A percentile compares a stretch with the other conserved stretches of the same genome.
Conservation (phyloP, 176 grass and related monocot species). For the Oryza officinalis region DNA sequence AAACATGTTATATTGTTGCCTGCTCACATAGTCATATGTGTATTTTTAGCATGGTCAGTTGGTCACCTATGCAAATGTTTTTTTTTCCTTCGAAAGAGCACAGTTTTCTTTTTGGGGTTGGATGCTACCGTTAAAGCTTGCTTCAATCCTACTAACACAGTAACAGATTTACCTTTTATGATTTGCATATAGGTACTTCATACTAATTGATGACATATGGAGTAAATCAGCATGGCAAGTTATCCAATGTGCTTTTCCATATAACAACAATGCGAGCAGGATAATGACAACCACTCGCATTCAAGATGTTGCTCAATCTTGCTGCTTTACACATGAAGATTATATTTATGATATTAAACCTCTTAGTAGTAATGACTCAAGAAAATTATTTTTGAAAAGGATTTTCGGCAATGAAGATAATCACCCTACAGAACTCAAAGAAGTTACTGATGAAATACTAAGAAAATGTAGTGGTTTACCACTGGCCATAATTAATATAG, state of each 20-base stretch:
- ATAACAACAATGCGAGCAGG: slow-evolving; percentile 20
- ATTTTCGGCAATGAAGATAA: not conserved
- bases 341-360: slow-evolving; percentile 29
- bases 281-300: slow-evolving; percentile 46
- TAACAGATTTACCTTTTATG: not conserved
- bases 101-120: too few relatives aligned
- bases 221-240: slow-evolving; percentile 28
- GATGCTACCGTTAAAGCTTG: too few relatives aligned
- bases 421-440: slow-evolving; percentile 7
- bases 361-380: slow-evolving; percentile 25
- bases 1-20: not conserved
- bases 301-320: slow-evolving; percentile 34
- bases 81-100: too few relatives aligned
- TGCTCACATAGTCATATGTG: not conserved
- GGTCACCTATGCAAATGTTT: too few relatives aligned
- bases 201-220: slow-evolving; percentile 58
- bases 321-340: slow-evolving; percentile 24
- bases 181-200: slow-evolving; percentile 17
- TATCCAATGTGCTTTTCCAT: slow-evolving; percentile 40
- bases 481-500: slow-evolving; percentile 40
- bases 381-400: slow-evolving; percentile 39
- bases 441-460: slow-evolving; percentile 22
- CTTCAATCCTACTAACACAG: too few relatives aligned
- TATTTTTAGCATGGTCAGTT: too few relatives aligned
- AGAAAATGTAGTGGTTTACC: slow-evolving; percentile 37